phyloP scores from a whole-genome alignment of 2,329 filamentous ascomycete species.

The Alternaria sp. region DNA sequence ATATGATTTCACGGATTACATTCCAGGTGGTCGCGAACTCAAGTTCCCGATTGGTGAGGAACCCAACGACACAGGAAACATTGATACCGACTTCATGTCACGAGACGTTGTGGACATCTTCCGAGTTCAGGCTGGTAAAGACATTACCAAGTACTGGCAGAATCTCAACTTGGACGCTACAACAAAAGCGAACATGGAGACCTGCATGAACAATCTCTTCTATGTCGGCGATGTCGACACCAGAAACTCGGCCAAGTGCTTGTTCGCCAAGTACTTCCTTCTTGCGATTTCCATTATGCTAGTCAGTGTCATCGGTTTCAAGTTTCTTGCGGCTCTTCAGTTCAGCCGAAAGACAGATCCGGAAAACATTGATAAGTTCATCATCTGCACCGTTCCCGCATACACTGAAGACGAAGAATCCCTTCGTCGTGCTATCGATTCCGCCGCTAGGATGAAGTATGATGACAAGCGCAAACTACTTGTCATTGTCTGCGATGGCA shows the following conservation, averaged over 20 bases:
- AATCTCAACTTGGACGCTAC: conserved; percentile 66
- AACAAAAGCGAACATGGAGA: conserved; percentile 73
- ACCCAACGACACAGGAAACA: conserved; percentile 37
- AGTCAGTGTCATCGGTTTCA: conserved; percentile 85
- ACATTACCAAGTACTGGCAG: conserved; percentile 86
- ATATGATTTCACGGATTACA: conserved; percentile 89
- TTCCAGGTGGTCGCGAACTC: conserved; percentile 75
- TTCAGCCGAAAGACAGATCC: conserved; percentile 91
- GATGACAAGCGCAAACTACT: conserved; percentile 98
- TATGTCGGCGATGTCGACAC: conserved; percentile 93
- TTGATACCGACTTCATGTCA: conserved; percentile 82
- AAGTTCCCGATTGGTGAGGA: conserved; percentile 63
- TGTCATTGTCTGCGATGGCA: conserved; percentile 92
- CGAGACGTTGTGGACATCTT: conserved; percentile 77
- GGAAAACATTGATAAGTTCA: conserved; percentile 96
- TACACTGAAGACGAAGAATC: conserved; percentile 99
- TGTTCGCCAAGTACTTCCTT: conserved; percentile 89
- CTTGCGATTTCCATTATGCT: conserved; percentile 84
- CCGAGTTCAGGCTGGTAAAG: conserved; percentile 74
- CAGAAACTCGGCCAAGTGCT: conserved; percentile 81
- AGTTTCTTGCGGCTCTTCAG: conserved; percentile 95
- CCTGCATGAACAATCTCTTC: conserved; percentile 92
- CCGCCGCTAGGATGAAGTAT: conserved; percentile 92
- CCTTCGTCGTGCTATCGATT: conserved; percentile 94
- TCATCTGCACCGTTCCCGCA: conserved; percentile 96